Base-by-base conservation (phyloP, 192 early-diverging fungal species). In the Podila horticola region DNA sequence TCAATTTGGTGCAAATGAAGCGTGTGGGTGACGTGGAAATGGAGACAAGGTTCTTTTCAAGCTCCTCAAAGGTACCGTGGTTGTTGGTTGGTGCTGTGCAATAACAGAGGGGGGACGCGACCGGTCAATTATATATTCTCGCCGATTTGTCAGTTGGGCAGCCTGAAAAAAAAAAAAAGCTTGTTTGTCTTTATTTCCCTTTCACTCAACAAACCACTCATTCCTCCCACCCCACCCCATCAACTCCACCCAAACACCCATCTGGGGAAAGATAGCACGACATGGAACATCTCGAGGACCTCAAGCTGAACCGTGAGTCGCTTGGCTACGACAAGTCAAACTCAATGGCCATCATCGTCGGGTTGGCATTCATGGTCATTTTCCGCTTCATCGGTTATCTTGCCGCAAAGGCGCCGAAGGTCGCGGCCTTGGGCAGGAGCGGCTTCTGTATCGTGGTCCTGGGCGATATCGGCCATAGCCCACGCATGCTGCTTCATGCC, bases 401-500 rank as follows among this genome's bases (percentile, higher is more conserved):
- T 60, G 77, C 77, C 29, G 26, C 77, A 7, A 81, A 66, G 29
- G 50, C 77, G 0, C 77, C 77, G 45, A 81, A 69, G 49, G 61
- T 69, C 20, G 59, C 77, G 19, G 62, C 70, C 58, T 12, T 81
- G 22, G 77, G 71, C 36, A 81, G 64, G 62, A 64, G 34, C 9
- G 62, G 66, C 19, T 69, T 81, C 71, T 81, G 77, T 26, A 48
- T 91, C 31, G 82, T 96, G 10, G 95, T 96, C 5, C 83, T 96
- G 28, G 95, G 95, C 5, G 95, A 96, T 64, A 89, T 96, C 77
- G 94, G 94, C 8, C 86, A 93, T 59, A 94, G 93, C 17, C 97
- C 97, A 15, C 90, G 97, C n/a, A 98, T 97, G 93, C 89, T 93
- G 64, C 91, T 95, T 70, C 97, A 99, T 82, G 95, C 95, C 48